A percentile compares a stretch with the other conserved stretches of the same genome.
phyloP scores from a whole-genome alignment of 345 rosid species.

The Adansonia digitata region DNA sequence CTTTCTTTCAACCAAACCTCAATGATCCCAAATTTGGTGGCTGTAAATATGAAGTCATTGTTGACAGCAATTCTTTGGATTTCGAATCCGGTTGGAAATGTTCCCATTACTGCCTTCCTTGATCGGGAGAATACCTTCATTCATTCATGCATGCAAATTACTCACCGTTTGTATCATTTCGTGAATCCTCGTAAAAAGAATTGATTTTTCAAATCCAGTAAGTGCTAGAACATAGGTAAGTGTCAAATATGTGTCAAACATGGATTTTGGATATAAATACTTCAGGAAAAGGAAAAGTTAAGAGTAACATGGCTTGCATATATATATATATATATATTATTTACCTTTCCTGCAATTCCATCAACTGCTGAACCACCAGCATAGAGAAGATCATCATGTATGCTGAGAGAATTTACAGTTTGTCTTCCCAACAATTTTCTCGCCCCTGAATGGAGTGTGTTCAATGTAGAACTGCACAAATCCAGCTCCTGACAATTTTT shows the following conservation, averaged over 20 bases:
- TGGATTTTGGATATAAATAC: too few species aligned
- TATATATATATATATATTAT: not conserved
- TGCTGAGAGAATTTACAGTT: conserved; percentile 33
- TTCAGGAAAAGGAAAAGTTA: too few species aligned
- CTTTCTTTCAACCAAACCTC: conserved; percentile 58
- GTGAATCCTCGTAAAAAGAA: not conserved
- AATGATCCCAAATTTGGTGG: conserved; percentile 43
- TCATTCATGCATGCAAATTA: conserved; percentile 2
- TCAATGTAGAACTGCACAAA: conserved; percentile 29
- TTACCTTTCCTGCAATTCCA: conserved; percentile 57
- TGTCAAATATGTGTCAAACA: too few species aligned
- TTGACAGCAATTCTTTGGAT: conserved; percentile 35
- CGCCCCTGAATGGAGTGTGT: conserved; percentile 43
- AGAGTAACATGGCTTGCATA: too few species aligned
- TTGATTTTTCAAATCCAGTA: too few species aligned
- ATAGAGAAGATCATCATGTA: conserved; percentile 34
- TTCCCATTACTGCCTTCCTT: conserved; percentile 30
- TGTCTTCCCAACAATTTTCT: conserved; percentile 55
- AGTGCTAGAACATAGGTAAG: too few species aligned
- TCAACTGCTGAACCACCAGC: conserved; percentile 49
- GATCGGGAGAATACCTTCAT: conserved; percentile 45
- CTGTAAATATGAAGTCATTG: conserved; percentile 53
- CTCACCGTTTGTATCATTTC: not conserved
- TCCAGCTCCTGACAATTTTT: conserved; percentile 39
- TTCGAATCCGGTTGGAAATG: conserved; percentile 35